These are phyloP conservation scores for Komagataella populi DNA, from an alignment of 805 yeast species.

Conservation along the genomic window DNA sequence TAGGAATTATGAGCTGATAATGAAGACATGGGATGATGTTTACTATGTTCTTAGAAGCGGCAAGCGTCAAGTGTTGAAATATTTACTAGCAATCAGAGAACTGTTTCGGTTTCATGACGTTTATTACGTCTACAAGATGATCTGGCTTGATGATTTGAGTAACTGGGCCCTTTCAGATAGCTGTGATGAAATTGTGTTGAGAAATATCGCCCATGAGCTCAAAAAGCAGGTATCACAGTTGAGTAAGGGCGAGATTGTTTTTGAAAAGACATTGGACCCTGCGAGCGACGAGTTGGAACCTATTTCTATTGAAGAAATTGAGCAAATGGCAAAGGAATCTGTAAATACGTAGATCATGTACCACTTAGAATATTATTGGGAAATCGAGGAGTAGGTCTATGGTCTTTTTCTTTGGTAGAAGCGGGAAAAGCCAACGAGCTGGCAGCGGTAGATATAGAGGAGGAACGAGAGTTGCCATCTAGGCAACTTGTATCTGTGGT, in stretches of 20 bases:
- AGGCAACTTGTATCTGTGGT: neutral
- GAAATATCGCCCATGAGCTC: slow-evolving; percentile 57
- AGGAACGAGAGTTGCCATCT: neutral
- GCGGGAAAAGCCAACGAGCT: neutral
- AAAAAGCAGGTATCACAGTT: slow-evolving; percentile 25
- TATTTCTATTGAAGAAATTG: slow-evolving; percentile 30
- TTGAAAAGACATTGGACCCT: slow-evolving; percentile 31
- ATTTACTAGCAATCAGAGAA: slow-evolving; percentile 49
- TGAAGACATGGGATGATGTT: slow-evolving; percentile 65
- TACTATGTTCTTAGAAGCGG: slow-evolving; percentile 55
- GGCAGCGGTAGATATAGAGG: neutral
- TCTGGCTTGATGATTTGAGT: slow-evolving; percentile 65
- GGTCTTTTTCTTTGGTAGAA: neutral
- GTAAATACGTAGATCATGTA: neutral
- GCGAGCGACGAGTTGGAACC: slow-evolving; percentile 8
- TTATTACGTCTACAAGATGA: slow-evolving; percentile 71
- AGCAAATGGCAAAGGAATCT: slow-evolving; percentile 33
- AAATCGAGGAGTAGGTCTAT: slow-evolving; percentile 1
- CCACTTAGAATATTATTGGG: slow-evolving; percentile 8
- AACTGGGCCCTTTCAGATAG: slow-evolving; percentile 56
- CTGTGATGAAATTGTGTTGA: slow-evolving; percentile 43
- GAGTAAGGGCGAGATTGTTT: slow-evolving; percentile 33
- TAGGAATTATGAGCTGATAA: slow-evolving; percentile 48
- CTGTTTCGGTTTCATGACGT: slow-evolving; percentile 73
- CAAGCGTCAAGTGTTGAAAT: slow-evolving; percentile 45